These are phyloP conservation scores for Dalechampia spathulata DNA, from an alignment of 441 rosid genomes.

Conservation along the genomic window DNA sequence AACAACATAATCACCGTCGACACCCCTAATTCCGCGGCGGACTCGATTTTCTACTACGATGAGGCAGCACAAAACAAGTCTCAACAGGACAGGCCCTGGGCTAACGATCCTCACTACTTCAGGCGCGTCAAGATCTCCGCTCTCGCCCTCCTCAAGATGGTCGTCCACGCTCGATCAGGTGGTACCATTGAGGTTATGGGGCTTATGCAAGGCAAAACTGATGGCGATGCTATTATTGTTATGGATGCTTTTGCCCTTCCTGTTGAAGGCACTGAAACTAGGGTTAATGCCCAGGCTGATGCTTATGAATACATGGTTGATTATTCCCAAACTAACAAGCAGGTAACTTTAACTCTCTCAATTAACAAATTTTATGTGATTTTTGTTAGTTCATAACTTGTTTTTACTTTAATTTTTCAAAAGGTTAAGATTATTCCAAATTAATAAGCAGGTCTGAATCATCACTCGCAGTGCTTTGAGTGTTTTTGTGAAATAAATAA, in stretches of 20 bases:
- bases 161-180: slow-evolving; percentile 99
- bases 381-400: too few relatives aligned
- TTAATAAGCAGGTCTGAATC: slow-evolving; percentile 19
- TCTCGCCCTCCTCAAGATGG: slow-evolving; percentile 96
- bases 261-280: slow-evolving; percentile 96
- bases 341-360: too few relatives aligned
- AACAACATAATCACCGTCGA: slow-evolving; percentile 66
- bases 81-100: slow-evolving; percentile 95
- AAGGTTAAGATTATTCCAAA: too few relatives aligned
- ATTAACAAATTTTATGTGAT: too few relatives aligned
- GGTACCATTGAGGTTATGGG: slow-evolving; percentile 99
- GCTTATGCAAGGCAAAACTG: slow-evolving; percentile 96
- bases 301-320: slow-evolving; percentile 99
- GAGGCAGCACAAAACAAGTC: slow-evolving; percentile 57
- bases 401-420: too few relatives aligned
- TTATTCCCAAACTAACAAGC: slow-evolving; percentile 62
- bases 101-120: slow-evolving; percentile 87
- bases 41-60: slow-evolving; percentile 75
- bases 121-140: slow-evolving; percentile 96
- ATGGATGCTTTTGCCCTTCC: slow-evolving; percentile 99
- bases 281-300: slow-evolving; percentile 98
- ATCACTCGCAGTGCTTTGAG: too few relatives aligned
- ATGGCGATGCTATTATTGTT: slow-evolving; percentile 88
- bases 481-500: too few relatives aligned
- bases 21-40: slow-evolving; percentile 25